phyloP scores from a whole-genome alignment of 257 asterid genomes.

The Osmanthus fragrans region DNA sequence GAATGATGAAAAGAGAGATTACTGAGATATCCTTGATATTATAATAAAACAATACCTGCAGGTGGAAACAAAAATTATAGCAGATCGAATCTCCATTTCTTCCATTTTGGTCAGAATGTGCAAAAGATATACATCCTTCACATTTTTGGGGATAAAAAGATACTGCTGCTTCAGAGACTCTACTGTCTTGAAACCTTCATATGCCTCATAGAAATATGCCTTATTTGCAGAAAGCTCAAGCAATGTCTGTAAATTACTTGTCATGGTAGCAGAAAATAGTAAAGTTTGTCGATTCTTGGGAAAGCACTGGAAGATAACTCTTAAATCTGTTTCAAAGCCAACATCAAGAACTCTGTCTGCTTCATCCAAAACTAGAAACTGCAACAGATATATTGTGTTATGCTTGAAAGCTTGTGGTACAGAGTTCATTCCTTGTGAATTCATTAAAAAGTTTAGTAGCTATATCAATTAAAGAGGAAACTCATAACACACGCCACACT shows the following conservation, averaged over 20 bases:
- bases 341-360: conserved; percentile 92
- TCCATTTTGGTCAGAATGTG: conserved; percentile 66
- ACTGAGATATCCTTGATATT: not conserved
- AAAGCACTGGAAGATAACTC: conserved; percentile 77
- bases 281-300: conserved; percentile 90
- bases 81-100: conserved; percentile 78
- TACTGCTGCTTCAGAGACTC: conserved; percentile 86
- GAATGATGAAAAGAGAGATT: not conserved
- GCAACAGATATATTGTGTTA: conserved; percentile 33
- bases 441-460: not conserved
- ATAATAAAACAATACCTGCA: conserved; percentile 65
- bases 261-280: conserved; percentile 95
- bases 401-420: not conserved
- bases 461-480: not conserved
- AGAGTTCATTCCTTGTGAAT: not conserved
- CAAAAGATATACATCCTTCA: conserved; percentile 81
- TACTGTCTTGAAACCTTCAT: conserved; percentile 85
- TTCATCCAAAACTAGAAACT: conserved; percentile 96
- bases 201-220: conserved; percentile 83
- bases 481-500: not conserved
- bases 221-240: conserved; percentile 87
- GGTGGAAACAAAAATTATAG: conserved; percentile 87
- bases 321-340: conserved; percentile 82
- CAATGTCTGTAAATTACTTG: conserved; percentile 64
- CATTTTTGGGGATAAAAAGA: conserved; percentile 63